Base-by-base conservation (phyloP, 1,139 yeast species). In the Oligophagozyma castellii region DNA sequence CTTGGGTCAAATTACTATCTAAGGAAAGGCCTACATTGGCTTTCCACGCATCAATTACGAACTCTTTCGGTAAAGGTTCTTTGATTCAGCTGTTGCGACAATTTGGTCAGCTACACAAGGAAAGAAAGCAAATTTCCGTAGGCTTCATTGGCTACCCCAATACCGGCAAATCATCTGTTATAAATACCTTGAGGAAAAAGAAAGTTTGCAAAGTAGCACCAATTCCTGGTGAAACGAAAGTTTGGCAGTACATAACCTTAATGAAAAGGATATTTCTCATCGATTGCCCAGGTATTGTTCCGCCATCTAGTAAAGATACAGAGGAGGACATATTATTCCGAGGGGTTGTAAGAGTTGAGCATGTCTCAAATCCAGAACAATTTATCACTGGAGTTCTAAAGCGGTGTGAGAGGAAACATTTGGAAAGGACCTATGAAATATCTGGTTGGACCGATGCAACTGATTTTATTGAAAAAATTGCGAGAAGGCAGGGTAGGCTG, bases 201-300 rank as follows among this genome's bases (percentile, higher is more conserved):
- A 89, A 89, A 62, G 98, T 89, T 26, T 92, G 98, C 61, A 76
- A 70, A 27, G 96, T 89, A 29, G 98, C 98, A 2, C 98, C 98
- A 28, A 84, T 89, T 46, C 98, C 98, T 18, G 98, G 98, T 53
- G 98, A 89, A 54, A 89, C 98, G 26, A 89, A 89, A 58, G 96
- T 89, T 25, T 89, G 98, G 98, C 98, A 89, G 63, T 89, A 89
- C 60, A 84, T 89, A 48, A 86, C 98, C 2, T 65, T 89, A 49
- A 89, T 89, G 95, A 84, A 86, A 65, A 70, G 86, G 44, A 89
- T 89, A 31, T 89, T 84, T 58, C 64, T 89, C 46, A 89, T 89
- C 48, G 98, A 89, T 59, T 89, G 98, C 63, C 98, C 98, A 3
- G 98, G 98, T 58, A 86, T 89, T 51, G 98, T 92, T 5, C 98